Base-by-base conservation (phyloP, 176 grass and related monocot genomes). In the Stipa capillata region DNA sequence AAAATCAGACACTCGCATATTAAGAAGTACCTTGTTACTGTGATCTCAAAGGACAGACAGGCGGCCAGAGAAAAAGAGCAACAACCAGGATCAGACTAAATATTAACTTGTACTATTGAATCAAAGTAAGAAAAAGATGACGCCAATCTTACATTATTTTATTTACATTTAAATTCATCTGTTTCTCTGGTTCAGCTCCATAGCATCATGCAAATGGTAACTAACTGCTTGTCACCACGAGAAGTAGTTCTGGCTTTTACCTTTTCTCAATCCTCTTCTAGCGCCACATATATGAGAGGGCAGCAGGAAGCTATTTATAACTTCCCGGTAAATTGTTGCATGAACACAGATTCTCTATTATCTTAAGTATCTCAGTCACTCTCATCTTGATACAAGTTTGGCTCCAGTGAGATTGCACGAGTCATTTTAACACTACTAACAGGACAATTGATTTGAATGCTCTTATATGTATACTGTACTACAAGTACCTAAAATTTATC, bases 201-300 rank as follows among this genome's bases (percentile, higher is more conserved):
- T 20, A 77, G 5, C 15, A 59, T 37, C 23, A 48, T 31, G 23
- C 48, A 80, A 79, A 66, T 86, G 48, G 21, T 86, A 66, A 53
- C 17, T 73, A 53, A 48, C 55, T 27, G 37, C 13, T 63, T 64
- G 35, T 41, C 18, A 83, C 35, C 35, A 68, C 37, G 5, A 84
- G 6, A 73, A 65, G 68, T 80, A 55, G 28, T 45, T 65, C 39
- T 55, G 1, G 48, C 5, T 43, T 45, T 44, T 54, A n/a, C n/a
- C n/a, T 51, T 7, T 40, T 28, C 28, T 5, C n/a, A 45, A 23
- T 45, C 25, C 27, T 81, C 34, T 65, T 72, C 33, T 66, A 67
- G 15, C 47, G 67, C 23, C 28, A n/a, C 15, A 67, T 36, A 49
- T 54, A 78, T 21, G 52, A 70, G 39, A 68, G 45, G 49, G 4